Percentiles rank a stretch among this genome's conserved stretches.
phyloP scores from a whole-genome alignment of 2,329 filamentous ascomycete species.

The Claviceps sp. region DNA sequence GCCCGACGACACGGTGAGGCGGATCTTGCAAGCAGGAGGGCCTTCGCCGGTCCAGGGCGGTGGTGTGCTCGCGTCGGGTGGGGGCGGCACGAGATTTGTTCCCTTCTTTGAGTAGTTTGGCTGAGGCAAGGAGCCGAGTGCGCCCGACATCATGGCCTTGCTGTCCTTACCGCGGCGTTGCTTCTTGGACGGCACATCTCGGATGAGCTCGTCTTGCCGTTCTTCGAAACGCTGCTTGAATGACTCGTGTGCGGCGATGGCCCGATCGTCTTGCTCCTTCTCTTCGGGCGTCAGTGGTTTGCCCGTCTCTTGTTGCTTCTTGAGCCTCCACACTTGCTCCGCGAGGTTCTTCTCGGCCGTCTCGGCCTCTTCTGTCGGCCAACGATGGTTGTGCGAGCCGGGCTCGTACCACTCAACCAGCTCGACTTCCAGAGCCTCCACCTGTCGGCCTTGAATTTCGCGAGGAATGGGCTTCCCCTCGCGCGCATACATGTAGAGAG shows the following conservation, averaged over 20 bases:
- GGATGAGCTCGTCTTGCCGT: constrained; percentile 42
- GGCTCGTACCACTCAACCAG: constrained; percentile 75
- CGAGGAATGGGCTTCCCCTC: constrained; percentile 76
- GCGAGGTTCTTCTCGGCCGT: constrained; percentile 63
- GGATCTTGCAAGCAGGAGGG: constrained; percentile 66
- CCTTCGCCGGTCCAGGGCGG: constrained; percentile 46
- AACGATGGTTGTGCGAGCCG: constrained; percentile 64
- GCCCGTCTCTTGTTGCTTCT: constrained; percentile 38
- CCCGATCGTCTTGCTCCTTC: constrained; percentile 40
- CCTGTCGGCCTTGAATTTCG: constrained; percentile 68
- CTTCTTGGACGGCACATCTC: constrained; percentile 30
- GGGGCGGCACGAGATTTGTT: constrained; percentile 38
- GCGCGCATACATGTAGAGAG: constrained; percentile 88
- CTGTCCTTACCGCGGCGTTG: constrained; percentile 17
- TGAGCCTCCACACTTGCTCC: constrained; percentile 54
- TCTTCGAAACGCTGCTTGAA: constrained; percentile 47
- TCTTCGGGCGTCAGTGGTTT: constrained; percentile 40
- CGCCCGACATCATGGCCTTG: constrained; percentile 41
- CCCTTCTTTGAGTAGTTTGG: constrained; percentile 27
- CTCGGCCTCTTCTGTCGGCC: constrained; percentile 68
- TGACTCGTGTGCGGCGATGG: constrained; percentile 40
- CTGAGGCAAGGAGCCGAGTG: constrained; percentile 37
- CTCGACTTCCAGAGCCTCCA: constrained; percentile 66
- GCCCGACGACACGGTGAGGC: constrained; percentile 86
- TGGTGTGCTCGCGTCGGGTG: constrained; percentile 32